phyloP scores from a whole-genome alignment of 2,329 filamentous ascomycete species.

The Colletotrichum sp. region DNA sequence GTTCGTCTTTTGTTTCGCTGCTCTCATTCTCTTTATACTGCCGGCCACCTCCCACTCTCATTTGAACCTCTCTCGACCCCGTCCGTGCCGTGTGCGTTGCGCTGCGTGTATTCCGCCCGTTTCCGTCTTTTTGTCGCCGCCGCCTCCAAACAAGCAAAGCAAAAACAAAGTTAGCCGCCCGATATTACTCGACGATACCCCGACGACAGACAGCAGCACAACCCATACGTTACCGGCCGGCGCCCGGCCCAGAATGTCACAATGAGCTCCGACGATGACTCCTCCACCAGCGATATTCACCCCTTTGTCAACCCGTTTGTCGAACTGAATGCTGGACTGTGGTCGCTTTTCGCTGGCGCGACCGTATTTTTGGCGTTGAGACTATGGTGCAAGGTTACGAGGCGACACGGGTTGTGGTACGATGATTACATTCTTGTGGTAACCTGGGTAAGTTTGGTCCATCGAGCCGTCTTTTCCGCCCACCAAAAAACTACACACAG shows the following conservation, averaged over 20 bases:
- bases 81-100: neutral
- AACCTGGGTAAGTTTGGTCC: conserved; percentile 38
- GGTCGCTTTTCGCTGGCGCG: conserved; percentile 34
- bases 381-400: conserved; percentile 38
- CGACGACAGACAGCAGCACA: neutral
- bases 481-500: no score
- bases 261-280: conserved; percentile 22
- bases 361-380: conserved; percentile 32
- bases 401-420: conserved; percentile 40
- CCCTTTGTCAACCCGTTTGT: conserved; percentile 29
- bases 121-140: neutral
- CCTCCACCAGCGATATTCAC: conserved; percentile 23
- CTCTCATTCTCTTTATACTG: neutral
- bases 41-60: neutral
- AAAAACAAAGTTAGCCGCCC: neutral
- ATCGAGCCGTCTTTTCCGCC: neutral
- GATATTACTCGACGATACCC: neutral
- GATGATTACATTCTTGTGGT: conserved; percentile 41
- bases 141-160: neutral
- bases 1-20: conserved; percentile 16
- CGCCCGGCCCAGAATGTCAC: conserved; percentile 14
- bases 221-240: neutral
- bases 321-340: conserved; percentile 36
- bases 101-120: neutral
- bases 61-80: neutral